Conservation (phyloP, 2,329 filamentous ascomycete genomes). For the Botrytis cinerea region DNA sequence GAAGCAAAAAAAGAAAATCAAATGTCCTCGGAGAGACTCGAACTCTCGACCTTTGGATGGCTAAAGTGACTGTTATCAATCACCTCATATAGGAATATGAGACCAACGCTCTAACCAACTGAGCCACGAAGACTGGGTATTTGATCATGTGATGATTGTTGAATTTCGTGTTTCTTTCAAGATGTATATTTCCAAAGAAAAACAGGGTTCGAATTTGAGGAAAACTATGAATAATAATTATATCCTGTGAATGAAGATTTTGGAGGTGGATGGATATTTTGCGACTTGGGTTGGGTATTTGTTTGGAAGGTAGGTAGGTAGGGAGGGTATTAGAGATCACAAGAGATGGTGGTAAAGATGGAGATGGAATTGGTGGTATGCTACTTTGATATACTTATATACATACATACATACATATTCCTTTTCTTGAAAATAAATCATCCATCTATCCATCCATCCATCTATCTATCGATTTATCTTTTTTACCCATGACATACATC, state of each 20-base stretch:
- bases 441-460: not conserved
- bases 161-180: accelerated
- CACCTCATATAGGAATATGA: constrained; percentile 37
- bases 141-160: constrained; percentile 10
- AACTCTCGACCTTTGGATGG: constrained; percentile 53
- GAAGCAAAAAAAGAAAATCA: not conserved
- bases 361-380: not conserved
- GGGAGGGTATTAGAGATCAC: too few relatives aligned
- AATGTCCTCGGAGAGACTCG: constrained; percentile 50
- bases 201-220: too few relatives aligned
- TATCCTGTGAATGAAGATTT: too few relatives aligned
- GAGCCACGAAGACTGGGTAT: constrained; percentile 44
- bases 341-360: not conserved
- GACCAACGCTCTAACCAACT: constrained; percentile 49
- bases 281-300: too few relatives aligned
- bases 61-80: constrained; percentile 7
- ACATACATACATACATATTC: too few relatives aligned
- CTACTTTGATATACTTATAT: not conserved
- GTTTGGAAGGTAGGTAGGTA: too few relatives aligned
- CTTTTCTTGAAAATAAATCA: not conserved
- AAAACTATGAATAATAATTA: too few relatives aligned
- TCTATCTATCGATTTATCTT: too few relatives aligned
- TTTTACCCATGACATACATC: not conserved
- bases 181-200: too few relatives aligned
- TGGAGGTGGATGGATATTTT: too few relatives aligned